These are phyloP conservation scores for Metarhizium anisopliae DNA, from an alignment of 2,329 filamentous ascomycete genomes.

Conservation along the genomic window DNA sequence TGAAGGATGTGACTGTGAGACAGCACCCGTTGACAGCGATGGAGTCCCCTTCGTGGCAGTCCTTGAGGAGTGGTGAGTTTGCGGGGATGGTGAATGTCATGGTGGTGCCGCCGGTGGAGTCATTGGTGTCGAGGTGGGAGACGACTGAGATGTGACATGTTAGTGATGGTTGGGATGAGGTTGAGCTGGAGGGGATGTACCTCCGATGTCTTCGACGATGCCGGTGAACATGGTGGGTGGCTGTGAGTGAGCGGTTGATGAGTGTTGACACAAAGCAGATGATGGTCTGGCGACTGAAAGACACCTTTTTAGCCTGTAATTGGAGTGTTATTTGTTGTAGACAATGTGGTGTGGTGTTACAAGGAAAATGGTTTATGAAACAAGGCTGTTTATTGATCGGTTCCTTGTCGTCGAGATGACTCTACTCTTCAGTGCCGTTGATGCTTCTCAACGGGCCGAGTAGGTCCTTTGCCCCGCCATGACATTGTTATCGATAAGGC, in stretches of 20 bases:
- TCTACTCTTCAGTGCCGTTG: no score
- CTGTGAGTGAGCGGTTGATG: not conserved
- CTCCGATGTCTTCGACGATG: conserved; percentile 85
- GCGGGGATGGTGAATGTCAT: conserved; percentile 70
- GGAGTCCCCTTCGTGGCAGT: conserved; percentile 82
- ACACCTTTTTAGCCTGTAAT: not conserved
- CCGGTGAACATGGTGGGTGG: conserved; percentile 76
- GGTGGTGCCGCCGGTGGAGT: conserved; percentile 79
- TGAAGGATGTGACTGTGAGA: conserved; percentile 68
- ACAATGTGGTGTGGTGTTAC: no score
- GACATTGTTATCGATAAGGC: conserved; percentile 7
- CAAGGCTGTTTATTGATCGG: no score
- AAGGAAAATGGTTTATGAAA: no score
- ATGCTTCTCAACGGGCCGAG: no score
- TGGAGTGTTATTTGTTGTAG: no score
- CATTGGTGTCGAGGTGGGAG: conserved; percentile 69
- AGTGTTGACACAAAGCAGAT: not conserved
- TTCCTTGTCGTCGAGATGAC: no score
- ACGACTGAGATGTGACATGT: conserved; percentile 46
- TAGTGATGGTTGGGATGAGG: not conserved
- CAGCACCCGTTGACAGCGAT: conserved; percentile 95
- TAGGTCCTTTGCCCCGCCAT: not conserved
- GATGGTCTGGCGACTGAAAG: not conserved
- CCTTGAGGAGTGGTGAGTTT: conserved; percentile 64
- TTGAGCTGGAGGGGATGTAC: conserved; percentile 36